Conservation (phyloP, 2,329 filamentous ascomycete species). For the Paraphoma sp. region DNA sequence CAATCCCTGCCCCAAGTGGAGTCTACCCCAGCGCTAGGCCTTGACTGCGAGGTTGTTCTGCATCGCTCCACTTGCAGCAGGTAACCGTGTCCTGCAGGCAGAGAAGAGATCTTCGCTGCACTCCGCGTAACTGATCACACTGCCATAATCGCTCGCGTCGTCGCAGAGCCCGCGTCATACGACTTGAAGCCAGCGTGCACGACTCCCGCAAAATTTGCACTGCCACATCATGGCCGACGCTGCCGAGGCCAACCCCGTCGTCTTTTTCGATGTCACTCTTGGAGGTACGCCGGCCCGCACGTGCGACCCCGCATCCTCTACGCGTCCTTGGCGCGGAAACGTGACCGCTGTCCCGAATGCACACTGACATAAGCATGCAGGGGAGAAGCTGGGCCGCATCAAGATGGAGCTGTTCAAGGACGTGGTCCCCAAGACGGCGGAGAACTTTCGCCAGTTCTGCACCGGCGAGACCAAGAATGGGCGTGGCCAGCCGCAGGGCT, state of each 20-base stretch:
- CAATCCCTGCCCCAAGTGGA: constrained; percentile 12
- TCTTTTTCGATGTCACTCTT: constrained; percentile 80
- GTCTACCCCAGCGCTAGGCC: constrained; percentile 24
- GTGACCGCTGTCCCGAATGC: background rate
- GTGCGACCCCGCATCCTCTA: background rate
- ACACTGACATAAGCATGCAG: constrained; percentile 34
- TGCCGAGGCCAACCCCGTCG: constrained; percentile 55
- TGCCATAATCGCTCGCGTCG: too few relatives aligned
- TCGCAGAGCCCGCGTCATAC: constrained; percentile 21
- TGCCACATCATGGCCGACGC: constrained; percentile 45
- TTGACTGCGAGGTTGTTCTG: background rate
- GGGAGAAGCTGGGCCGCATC: constrained; percentile 46
- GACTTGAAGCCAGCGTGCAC: background rate
- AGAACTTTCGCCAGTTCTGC: constrained; percentile 97
- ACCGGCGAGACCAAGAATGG: constrained; percentile 88
- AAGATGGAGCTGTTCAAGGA: constrained; percentile 77
- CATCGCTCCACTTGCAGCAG: constrained; percentile 12
- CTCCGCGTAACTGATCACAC: background rate
- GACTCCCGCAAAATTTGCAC: constrained; percentile 19
- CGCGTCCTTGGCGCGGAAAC: too few relatives aligned
- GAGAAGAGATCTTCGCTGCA: constrained; percentile 17
- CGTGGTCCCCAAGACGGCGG: constrained; percentile 83
- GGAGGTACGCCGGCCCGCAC: constrained; percentile 64
- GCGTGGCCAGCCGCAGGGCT: constrained; percentile 82
- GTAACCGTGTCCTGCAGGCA: constrained; percentile 5